Base-by-base conservation (phyloP, 106 monocot species). In the Platanthera guangdongensis region DNA sequence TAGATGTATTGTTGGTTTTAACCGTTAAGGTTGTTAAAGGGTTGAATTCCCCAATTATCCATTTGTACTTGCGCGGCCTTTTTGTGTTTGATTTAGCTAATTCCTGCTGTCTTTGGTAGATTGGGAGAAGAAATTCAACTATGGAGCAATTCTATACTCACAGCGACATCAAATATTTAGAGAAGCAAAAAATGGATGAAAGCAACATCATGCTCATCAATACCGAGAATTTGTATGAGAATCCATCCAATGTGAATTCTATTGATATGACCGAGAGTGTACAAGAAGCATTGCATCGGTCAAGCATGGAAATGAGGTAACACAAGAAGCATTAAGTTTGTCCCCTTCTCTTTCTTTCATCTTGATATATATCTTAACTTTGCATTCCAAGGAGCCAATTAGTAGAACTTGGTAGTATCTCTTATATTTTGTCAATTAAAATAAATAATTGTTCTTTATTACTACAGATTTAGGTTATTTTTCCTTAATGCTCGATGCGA, bases 231-330 rank as follows among this genome's bases (percentile, higher is more conserved):
- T 71, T 70, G 65, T 53, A 67, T n/a, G 79, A 80, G 16, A 55
- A 48, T 7, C 25, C 53, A 9, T 60, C 52, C 70, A 86, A 86
- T 74, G 52, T 73, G 51, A 83, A 87, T 68, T 82, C 83, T 64
- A 57, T 76, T 70, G 90, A 92, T 71, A 85, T 96, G 91, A 80
- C 87, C 14, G 80, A 77, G 7, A 85, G 89, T 76, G 87, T 96
- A 86, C 93, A 96, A 64, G 96, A 91, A 73, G 96, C 96, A 47
- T 73, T 96, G 80, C 93, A 93, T 57, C 87, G 89, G 9, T 93
- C 96, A 68, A 96, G 84, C 83, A 68, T 96, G 89, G 96, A 96
- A 50, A 73, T 90, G 55, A 93, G 96, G 96, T 96, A 90, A 45
- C 21, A 14, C 63, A 51, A 47, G 48, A 32, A 52, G 10, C n/a